Percentiles rank a stretch among this genome's conserved stretches.
phyloP scores from a whole-genome alignment of 345 rosid species.

The Boechera stricta region DNA sequence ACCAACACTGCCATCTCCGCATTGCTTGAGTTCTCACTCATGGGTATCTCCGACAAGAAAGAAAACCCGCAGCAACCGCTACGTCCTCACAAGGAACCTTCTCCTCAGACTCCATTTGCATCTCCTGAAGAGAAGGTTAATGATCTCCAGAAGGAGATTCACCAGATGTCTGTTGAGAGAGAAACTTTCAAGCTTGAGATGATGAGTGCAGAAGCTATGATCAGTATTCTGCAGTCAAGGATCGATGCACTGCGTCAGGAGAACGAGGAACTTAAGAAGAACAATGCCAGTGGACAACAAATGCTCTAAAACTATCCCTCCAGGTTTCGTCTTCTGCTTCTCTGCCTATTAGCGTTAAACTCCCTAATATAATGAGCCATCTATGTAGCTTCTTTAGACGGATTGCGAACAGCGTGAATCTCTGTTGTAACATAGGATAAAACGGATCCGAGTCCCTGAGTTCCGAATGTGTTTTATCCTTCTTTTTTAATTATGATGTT shows the following conservation, averaged over 20 bases:
- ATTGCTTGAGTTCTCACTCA: conserved; percentile 69
- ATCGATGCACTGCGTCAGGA: conserved; percentile 67
- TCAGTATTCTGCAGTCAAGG: conserved; percentile 74
- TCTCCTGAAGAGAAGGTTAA: conserved; percentile 46
- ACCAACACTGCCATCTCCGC: conserved; percentile 75
- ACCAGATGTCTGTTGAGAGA: conserved; percentile 69
- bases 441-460: conserved; percentile 11
- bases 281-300: conserved; percentile 8
- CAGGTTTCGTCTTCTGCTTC: conserved; percentile 37
- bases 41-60: conserved; percentile 38
- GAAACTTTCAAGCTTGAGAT: conserved; percentile 78
- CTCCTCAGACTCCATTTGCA: conserved; percentile 37
- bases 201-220: conserved; percentile 85
- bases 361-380: conserved; percentile 28
- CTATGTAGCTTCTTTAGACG: conserved; percentile 28
- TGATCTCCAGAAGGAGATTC: conserved; percentile 68
- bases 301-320: not conserved
- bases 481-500: not conserved
- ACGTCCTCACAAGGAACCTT: conserved; percentile 31
- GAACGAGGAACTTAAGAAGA: conserved; percentile 73
- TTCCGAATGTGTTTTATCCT: conserved; percentile 7
- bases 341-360: conserved; percentile 26
- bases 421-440: conserved; percentile 40
- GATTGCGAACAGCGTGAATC: conserved; percentile 29
- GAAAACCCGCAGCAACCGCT: conserved; percentile 7